Conservation (phyloP, 306 rosid genomes). For the Sicyos baderoa region DNA sequence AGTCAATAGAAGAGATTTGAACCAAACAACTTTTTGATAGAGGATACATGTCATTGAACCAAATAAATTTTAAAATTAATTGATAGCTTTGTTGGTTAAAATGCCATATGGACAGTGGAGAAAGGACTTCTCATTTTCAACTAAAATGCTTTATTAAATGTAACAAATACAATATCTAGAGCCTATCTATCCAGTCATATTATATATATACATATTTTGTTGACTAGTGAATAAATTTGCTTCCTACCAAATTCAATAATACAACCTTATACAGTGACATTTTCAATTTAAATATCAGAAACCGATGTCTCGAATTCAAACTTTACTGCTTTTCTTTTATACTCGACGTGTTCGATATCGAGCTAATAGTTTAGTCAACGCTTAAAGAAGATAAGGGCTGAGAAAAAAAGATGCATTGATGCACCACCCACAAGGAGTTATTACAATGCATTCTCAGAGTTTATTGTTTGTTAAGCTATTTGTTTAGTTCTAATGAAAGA, state of each 20-base stretch:
- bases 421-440: background rate
- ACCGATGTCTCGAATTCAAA: background rate
- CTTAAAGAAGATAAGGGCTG: background rate
- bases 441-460: background rate
- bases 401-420: background rate
- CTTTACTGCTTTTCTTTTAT: background rate
- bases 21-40: no score
- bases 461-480: conserved; percentile 17
- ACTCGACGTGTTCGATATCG: background rate
- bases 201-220: background rate
- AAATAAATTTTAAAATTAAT: background rate
- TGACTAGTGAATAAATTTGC: background rate
- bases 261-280: background rate
- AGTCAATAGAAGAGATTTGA: no score
- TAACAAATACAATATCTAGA: no score
- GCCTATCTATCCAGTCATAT: background rate
- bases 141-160: background rate
- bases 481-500: conserved; percentile 44
- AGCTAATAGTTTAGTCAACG: background rate
- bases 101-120: background rate
- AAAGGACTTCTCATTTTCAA: background rate
- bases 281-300: background rate
- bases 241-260: background rate
- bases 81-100: background rate
- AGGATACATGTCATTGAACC: no score